Evolutionary conservation across 202 grass and related monocot genomes (phyloP).

Genomic region (Schoenoplectus triqueter): DNA sequence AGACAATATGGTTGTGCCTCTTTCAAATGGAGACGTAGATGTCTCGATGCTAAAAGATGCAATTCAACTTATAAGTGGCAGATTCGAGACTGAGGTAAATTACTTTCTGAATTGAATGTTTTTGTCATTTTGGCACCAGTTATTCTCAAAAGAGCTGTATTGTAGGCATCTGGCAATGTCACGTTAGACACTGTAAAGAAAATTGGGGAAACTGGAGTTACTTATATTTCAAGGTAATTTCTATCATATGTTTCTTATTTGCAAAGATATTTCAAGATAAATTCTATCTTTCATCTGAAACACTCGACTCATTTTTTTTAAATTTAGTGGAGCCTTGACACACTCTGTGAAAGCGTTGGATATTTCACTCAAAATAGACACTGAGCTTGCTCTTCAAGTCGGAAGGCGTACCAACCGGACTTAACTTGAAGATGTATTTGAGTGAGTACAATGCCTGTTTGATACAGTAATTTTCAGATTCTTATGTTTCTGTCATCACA

Average conservation of each 20-base stretch:
- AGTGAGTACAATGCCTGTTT: neutral
- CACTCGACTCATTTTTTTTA: constrained; percentile 8
- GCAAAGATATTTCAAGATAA: neutral
- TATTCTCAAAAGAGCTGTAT: constrained; percentile 19
- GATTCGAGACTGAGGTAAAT: constrained; percentile 87
- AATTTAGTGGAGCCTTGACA: constrained; percentile 73
- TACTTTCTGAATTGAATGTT: constrained; percentile 20
- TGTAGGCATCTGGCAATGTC: constrained; percentile 88
- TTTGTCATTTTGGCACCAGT: neutral
- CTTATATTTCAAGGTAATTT: constrained; percentile 76
- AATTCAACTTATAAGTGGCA: constrained; percentile 68
- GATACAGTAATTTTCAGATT: too few species aligned
- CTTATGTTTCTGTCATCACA: too few species aligned
- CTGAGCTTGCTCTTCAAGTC: constrained; percentile 83
- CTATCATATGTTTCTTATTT: neutral
- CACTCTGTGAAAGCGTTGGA: constrained; percentile 90
- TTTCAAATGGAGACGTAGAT: constrained; percentile 70
- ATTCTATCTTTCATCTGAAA: neutral
- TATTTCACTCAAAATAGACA: constrained; percentile 86
- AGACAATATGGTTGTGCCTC: constrained; percentile 68
- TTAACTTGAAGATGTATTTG: constrained; percentile 40
- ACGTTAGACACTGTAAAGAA: constrained; percentile 78
- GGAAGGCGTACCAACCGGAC: constrained; percentile 84
- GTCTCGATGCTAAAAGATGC: constrained; percentile 84
- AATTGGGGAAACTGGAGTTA: constrained; percentile 85